Percentiles rank a stretch among this genome's conserved stretches.
Evolutionary conservation across 2,329 filamentous ascomycete species (phyloP).

Genomic region (Parastagonospora avenae): DNA sequence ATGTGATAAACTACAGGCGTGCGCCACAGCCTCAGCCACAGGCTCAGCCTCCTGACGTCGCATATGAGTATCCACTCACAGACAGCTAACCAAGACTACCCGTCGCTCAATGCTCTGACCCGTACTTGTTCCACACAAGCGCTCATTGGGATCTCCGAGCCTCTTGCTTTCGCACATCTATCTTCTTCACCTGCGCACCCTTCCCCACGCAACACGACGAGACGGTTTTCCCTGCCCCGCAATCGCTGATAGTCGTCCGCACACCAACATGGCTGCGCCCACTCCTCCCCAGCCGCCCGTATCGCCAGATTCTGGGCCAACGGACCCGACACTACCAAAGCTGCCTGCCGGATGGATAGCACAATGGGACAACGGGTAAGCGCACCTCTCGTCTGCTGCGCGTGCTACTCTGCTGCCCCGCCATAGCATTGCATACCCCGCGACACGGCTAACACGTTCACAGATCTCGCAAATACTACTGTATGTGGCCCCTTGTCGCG

Average conservation of each 20-base stretch:
- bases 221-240: conserved; percentile 1
- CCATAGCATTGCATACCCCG: conserved; percentile 17
- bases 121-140: conserved; percentile 26
- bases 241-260: conserved; percentile 9
- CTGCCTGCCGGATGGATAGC: conserved; percentile 48
- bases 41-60: conserved; percentile 7
- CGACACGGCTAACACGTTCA: conserved; percentile 27
- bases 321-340: conserved; percentile 45
- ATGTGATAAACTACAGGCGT: background rate
- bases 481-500: conserved; percentile 19
- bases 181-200: background rate
- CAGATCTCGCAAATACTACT: conserved; percentile 49
- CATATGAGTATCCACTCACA: conserved; percentile 9
- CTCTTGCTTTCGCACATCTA: background rate
- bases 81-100: conserved; percentile 24
- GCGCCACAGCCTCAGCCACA: conserved; percentile 6
- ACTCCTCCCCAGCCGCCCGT: conserved; percentile 44
- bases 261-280: conserved; percentile 37
- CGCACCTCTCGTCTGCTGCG: conserved; percentile 5
- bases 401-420: conserved; percentile 15
- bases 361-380: conserved; percentile 48
- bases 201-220: background rate
- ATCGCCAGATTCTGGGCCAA: conserved; percentile 47
- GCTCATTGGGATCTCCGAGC: conserved; percentile 16
- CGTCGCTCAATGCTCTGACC: conserved; percentile 20